These are phyloP conservation scores for Secale cereale DNA, from an alignment of 176 grass and related monocot species.

Conservation along the genomic window DNA sequence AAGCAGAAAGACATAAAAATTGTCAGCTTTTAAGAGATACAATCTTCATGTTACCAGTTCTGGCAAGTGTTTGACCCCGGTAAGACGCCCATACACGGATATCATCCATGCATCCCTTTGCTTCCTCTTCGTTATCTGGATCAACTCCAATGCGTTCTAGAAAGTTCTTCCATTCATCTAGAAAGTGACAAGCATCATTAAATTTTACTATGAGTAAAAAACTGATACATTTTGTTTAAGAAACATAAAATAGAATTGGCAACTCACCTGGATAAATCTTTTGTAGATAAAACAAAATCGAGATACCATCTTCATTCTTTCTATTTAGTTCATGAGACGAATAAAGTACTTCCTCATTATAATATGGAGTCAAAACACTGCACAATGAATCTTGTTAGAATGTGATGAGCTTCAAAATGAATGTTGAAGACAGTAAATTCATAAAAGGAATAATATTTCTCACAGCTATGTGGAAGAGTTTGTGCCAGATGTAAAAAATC, in stretches of 20 bases:
- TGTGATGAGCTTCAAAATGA: background rate
- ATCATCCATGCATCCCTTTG: constrained; percentile 44
- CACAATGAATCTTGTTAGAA: constrained; percentile 31
- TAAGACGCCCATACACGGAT: constrained; percentile 71
- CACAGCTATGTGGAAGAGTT: background rate
- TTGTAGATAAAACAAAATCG: constrained; percentile 69
- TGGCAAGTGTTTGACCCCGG: constrained; percentile 72
- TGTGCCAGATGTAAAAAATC: background rate
- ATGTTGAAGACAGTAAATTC: background rate
- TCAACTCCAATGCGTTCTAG: constrained; percentile 45
- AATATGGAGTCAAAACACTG: constrained; percentile 83
- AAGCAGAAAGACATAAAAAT: constrained; percentile 16
- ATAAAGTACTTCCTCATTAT: constrained; percentile 78
- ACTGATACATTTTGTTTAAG: constrained; percentile 5
- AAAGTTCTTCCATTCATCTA: constrained; percentile 82
- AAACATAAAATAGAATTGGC: constrained; percentile 14
- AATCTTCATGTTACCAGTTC: constrained; percentile 54
- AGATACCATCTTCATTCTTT: constrained; percentile 83
- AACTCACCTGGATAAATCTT: constrained; percentile 76
- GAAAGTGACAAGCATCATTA: constrained; percentile 18
- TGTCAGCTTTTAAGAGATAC: constrained; percentile 17
- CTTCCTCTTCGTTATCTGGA: constrained; percentile 25
- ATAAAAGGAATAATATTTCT: constrained; percentile 3
- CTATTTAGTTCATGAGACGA: constrained; percentile 57
- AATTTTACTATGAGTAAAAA: background rate